Conservation (phyloP, 1,284 basidiomycete species). For the Omphalotus olearius region DNA sequence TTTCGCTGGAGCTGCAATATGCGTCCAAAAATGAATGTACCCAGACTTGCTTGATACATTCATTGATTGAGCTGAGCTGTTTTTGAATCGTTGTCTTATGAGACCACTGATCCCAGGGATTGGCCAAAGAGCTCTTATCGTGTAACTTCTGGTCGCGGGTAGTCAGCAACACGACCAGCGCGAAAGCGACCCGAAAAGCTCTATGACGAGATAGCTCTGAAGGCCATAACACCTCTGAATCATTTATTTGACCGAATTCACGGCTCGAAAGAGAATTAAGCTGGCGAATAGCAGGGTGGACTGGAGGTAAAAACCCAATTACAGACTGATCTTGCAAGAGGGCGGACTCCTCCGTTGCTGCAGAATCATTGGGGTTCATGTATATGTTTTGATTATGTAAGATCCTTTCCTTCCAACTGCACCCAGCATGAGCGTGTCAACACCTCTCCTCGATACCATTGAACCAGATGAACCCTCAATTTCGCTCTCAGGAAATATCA, state of each 20-base stretch:
- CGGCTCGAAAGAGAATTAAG: conserved; percentile 8
- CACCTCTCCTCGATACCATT: conserved; percentile 61
- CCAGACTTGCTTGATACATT: conserved; percentile 27
- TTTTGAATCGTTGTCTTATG: conserved; percentile 18
- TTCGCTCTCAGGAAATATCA: conserved; percentile 34
- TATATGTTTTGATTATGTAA: not conserved
- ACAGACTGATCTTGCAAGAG: conserved; percentile 10
- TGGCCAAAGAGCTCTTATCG: conserved; percentile 14
- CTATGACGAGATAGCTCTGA: conserved; percentile 3
- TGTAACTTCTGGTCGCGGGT: conserved; percentile 22
- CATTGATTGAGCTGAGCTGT: conserved; percentile 24
- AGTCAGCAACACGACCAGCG: conserved; percentile 30
- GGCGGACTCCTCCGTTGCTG: conserved; percentile 13
- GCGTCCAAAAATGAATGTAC: conserved; percentile 26
- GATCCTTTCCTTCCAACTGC: conserved; percentile 7
- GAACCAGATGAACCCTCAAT: conserved; percentile 61
- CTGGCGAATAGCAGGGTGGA: conserved; percentile 10
- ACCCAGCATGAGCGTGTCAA: conserved; percentile 39
- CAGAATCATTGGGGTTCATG: conserved; percentile 1
- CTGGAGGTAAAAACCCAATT: conserved; percentile 8
- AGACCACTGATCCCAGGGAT: conserved; percentile 30
- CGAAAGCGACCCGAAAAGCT: conserved; percentile 24
- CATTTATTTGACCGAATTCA: not conserved
- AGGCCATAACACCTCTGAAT: conserved; percentile 4
- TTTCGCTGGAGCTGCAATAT: conserved; percentile 28